Percentiles rank a stretch among this genome's conserved stretches.
Conservation (phyloP, 2,329 filamentous ascomycete species). For the Arthroderma sp. region DNA sequence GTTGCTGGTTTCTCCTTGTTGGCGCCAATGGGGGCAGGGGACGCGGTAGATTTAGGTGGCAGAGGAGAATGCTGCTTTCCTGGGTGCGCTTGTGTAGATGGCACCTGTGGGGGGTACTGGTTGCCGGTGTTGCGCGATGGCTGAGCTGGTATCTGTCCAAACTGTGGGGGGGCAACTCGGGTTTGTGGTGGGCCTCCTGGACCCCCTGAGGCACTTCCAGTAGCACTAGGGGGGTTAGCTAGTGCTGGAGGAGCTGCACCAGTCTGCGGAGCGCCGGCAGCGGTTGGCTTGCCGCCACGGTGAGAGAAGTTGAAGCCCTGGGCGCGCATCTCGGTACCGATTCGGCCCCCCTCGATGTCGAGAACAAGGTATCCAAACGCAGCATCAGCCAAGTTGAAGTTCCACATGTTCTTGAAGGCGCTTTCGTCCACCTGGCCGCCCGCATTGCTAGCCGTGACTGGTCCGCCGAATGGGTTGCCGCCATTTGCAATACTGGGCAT, state of each 20-base stretch:
- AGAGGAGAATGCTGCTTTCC: slow-evolving; percentile 24
- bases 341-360: slow-evolving; percentile 88
- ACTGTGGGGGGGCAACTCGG: slow-evolving; percentile 25
- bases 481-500: slow-evolving; percentile 94
- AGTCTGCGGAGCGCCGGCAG: slow-evolving; percentile 13
- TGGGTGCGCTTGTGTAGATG: slow-evolving; percentile 22
- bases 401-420: slow-evolving; percentile 99
- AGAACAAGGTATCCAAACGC: slow-evolving; percentile 93
- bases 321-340: slow-evolving; percentile 95
- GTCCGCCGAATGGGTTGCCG: slow-evolving; percentile 91
- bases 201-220: slow-evolving; percentile 27
- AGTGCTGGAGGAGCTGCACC: slow-evolving; percentile 3
- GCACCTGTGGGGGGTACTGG: slow-evolving; percentile 21
- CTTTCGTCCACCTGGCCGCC: slow-evolving; percentile 93
- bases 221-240: slow-evolving; percentile 17
- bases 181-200: slow-evolving; percentile 25
- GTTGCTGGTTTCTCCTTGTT: slow-evolving; percentile 41
- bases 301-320: slow-evolving; percentile 99
- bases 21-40: slow-evolving; percentile 33
- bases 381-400: slow-evolving; percentile 95
- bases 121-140: slow-evolving; percentile 20
- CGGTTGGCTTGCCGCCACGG: slow-evolving; percentile 65
- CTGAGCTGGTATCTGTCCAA: slow-evolving; percentile 30
- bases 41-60: slow-evolving; percentile 19
- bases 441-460: slow-evolving; percentile 54